Evolutionary conservation across 768 basidiomycete genomes (phyloP).

Genomic region (Rhizopogon vinicolor): DNA sequence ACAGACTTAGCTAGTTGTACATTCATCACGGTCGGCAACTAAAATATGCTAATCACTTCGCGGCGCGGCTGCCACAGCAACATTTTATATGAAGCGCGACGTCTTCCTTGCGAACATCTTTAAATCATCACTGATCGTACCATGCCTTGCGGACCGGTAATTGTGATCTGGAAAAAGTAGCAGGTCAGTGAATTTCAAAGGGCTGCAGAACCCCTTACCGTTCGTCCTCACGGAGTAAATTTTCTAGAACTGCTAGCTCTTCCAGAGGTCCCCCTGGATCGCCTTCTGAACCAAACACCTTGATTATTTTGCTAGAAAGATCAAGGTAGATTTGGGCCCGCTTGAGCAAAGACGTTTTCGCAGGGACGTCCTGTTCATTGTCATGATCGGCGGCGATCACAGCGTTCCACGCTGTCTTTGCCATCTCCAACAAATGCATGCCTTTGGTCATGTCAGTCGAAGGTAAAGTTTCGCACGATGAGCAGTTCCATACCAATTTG

Average conservation of each 20-base stretch:
- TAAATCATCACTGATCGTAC: neutral
- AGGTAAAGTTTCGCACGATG: neutral
- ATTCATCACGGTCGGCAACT: too few species aligned
- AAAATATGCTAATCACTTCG: too few species aligned
- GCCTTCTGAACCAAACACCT: constrained; percentile 55
- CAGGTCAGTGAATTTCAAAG: neutral
- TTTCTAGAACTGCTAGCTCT: constrained; percentile 44
- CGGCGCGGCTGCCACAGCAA: too few species aligned
- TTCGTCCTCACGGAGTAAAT: constrained; percentile 27
- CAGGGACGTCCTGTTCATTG: neutral
- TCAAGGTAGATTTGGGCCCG: constrained; percentile 34
- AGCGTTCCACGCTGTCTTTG: constrained; percentile 77
- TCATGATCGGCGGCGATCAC: constrained; percentile 29
- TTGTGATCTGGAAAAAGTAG: neutral
- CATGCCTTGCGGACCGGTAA: too few species aligned
- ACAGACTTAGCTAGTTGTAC: too few species aligned
- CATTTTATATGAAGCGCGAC: too few species aligned
- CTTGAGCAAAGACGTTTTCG: constrained; percentile 19
- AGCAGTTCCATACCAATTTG: constrained; percentile 56
- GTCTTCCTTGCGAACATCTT: neutral
- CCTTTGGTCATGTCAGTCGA: constrained; percentile 36
- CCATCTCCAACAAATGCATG: constrained; percentile 69
- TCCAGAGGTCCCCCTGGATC: constrained; percentile 55
- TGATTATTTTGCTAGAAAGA: constrained; percentile 37
- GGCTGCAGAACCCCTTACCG: neutral